Percentiles rank a stretch among this genome's conserved stretches.
Evolutionary conservation across 2,329 filamentous ascomycete genomes (phyloP).

Genomic region (Rhynchosporium graminicola): DNA sequence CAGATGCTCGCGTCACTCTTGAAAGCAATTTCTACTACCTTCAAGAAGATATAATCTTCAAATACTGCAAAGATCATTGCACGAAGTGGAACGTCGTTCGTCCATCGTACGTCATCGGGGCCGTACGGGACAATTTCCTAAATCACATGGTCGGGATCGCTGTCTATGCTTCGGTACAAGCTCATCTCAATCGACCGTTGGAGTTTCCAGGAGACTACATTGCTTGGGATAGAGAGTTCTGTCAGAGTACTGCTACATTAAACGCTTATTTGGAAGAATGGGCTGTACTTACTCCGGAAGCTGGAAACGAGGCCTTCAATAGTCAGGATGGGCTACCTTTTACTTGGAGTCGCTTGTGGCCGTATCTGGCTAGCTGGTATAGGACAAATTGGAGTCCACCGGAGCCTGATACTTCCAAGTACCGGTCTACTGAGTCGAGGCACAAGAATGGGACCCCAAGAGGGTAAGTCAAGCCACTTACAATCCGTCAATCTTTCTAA

Average conservation of each 20-base stretch:
- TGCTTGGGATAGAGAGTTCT: neutral
- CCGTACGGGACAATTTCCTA: neutral
- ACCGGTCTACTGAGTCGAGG: neutral
- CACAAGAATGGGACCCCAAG: neutral
- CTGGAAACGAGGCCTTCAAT: neutral
- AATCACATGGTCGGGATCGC: neutral
- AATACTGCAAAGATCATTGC: neutral
- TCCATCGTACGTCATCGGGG: neutral
- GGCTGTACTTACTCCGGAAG: neutral
- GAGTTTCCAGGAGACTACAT: neutral
- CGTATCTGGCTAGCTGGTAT: neutral
- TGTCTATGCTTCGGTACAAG: neutral
- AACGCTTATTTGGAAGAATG: neutral
- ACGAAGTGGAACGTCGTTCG: neutral
- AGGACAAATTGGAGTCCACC: neutral
- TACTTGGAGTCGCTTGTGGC: neutral
- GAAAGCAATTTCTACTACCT: neutral
- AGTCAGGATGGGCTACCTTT: neutral
- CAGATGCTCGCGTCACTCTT: neutral
- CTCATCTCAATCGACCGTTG: neutral
- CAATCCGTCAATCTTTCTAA: neutral
- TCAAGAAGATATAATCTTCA: neutral
- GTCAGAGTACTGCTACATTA: neutral
- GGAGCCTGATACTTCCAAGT: neutral
- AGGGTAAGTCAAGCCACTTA: neutral